Base-by-base conservation (phyloP, 768 basidiomycete genomes). In the Lactarius trivialis region DNA sequence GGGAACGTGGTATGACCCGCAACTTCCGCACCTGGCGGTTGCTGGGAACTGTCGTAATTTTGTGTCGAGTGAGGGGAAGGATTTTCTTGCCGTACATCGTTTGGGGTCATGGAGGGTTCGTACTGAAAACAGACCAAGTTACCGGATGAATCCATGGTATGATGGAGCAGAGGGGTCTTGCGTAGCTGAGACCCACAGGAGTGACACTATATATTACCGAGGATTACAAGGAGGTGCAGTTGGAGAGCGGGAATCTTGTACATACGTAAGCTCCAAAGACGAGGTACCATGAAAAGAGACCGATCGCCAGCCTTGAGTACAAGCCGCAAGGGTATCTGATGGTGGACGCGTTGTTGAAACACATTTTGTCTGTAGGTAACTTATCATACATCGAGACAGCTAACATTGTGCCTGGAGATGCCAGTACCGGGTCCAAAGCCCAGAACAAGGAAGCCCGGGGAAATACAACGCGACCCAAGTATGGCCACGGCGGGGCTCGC, bases 321-420 rank as follows among this genome's bases (percentile, higher is more conserved):
- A 9, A 3, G 37, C 53, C 43, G n/a, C 21, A 56, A 21, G 4
- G 19, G 11, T 24, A 15, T 15, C 24, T 45, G 19, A 34, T 34
- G 28, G 41, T 34, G 14, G 24, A 48, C 15, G 24, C 41, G 26
- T 39, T 43, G 30, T n/a, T 43, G 50, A 39, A 55, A 24, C 24
- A 37, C 17, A 8, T 39, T 17, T 41, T 21, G 54, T 12, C 15
- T 28, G 26, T 11, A 24, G 39, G 4, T 5, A 48, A 14, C n/a
- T n/a, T n/a, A n/a, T n/a, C 34, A 36, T 2, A 33, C 36, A 24
- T 56, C 24, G 36, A 36, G 15, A 33, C 32, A 45, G 51, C 24
- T 15, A 53, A 36, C 34, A 30, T 4, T 52, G 61, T 63, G 52
- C 61, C 61, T 63, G 61, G 61, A 58, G 61, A 63, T 51, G 61